A percentile compares a stretch with the other conserved stretches of the same genome.
Conservation (phyloP, 352 stramenopile genomes). For the Globisporangium carolinianum region DNA sequence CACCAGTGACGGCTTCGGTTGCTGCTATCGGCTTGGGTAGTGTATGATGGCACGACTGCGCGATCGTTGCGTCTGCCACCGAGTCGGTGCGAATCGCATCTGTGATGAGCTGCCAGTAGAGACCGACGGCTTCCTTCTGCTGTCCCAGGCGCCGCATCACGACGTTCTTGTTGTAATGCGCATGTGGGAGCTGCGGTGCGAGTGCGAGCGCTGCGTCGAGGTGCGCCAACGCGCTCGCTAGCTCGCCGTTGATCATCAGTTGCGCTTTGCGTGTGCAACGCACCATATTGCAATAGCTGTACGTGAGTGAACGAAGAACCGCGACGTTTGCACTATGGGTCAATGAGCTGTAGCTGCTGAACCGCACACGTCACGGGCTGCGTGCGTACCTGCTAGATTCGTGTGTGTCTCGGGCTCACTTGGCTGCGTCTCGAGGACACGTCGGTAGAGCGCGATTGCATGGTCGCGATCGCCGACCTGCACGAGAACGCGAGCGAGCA, state of each 20-base stretch:
- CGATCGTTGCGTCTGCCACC: constrained; percentile 30
- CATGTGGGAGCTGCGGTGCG: constrained; percentile 22
- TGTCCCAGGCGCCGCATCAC: constrained; percentile 39
- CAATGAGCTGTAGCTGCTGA: background rate
- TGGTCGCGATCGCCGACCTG: constrained; percentile 11
- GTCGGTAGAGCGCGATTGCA: constrained; percentile 27
- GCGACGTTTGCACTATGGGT: background rate
- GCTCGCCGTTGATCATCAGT: constrained; percentile 22
- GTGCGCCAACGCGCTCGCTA: constrained; percentile 29
- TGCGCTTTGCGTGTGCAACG: constrained; percentile 16
- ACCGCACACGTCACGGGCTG: background rate
- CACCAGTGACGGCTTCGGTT: constrained; percentile 77
- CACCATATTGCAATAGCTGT: background rate
- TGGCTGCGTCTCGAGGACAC: constrained; percentile 16
- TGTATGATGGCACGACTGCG: background rate
- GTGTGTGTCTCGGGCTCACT: constrained; percentile 30
- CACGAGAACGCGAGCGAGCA: constrained; percentile 16
- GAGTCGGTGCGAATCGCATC: constrained; percentile 72
- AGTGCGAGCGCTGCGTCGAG: constrained; percentile 28
- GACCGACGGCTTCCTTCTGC: constrained; percentile 34
- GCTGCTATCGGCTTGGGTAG: constrained; percentile 92
- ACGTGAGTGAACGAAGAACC: too few relatives aligned
- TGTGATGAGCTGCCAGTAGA: constrained; percentile 58
- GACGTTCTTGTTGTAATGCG: constrained; percentile 61
- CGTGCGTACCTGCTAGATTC: constrained; percentile 34